phyloP scores from a whole-genome alignment of 1,139 yeast genomes.

The Nematodospora anomalae region DNA sequence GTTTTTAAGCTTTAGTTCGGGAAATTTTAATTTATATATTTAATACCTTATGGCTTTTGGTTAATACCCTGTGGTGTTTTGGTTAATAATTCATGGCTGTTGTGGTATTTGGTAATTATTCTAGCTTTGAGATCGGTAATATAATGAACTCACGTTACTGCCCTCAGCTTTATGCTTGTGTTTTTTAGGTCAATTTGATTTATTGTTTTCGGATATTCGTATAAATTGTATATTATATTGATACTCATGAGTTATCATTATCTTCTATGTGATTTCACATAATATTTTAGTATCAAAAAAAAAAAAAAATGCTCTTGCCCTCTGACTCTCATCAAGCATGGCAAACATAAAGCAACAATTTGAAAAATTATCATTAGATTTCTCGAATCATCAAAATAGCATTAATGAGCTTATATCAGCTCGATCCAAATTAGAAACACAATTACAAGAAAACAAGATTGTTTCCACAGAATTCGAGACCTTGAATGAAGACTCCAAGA shows the following conservation, averaged over 20 bases:
- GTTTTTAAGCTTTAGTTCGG: background rate
- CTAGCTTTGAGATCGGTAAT: too few relatives aligned
- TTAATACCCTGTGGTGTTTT: conserved; percentile 1
- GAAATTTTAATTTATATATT: conserved; percentile 1
- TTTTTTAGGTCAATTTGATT: background rate
- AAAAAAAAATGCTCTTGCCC: background rate
- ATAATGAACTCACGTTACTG: too few relatives aligned
- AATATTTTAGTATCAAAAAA: background rate
- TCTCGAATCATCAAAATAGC: conserved; percentile 34
- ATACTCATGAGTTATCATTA: background rate
- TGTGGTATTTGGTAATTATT: too few relatives aligned
- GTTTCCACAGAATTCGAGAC: conserved; percentile 78
- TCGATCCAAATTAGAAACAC: conserved; percentile 74
- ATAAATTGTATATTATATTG: conserved; percentile 1
- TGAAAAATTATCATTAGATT: conserved; percentile 42
- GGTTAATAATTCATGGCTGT: too few relatives aligned
- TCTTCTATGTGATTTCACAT: background rate
- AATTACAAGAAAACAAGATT: conserved; percentile 85
- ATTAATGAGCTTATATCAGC: conserved; percentile 53
- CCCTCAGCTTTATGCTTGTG: too few relatives aligned
- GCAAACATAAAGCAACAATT: conserved; percentile 33
- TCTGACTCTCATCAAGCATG: conserved; percentile 16
- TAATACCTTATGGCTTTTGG: too few relatives aligned
- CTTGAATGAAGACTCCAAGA: conserved; percentile 61
- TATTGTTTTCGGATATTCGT: conserved; percentile 1